Evolutionary conservation across 1,284 basidiomycete species (phyloP), one percentile per base, ranked within the genome.

Genomic region (Moesziomyces parantarcticus): DNA sequence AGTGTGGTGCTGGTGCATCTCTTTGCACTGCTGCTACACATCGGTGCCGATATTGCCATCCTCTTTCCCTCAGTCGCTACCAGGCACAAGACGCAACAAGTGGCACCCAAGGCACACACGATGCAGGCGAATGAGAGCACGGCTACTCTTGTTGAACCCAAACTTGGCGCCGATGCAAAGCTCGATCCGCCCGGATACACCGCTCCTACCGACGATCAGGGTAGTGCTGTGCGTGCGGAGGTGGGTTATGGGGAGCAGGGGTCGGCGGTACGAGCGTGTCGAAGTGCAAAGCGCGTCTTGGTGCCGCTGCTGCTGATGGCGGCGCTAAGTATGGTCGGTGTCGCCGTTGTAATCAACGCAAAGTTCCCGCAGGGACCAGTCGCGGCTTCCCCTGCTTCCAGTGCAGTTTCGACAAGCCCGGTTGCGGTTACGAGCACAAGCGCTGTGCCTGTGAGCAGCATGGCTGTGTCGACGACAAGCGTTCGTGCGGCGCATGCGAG

Each of bases 321-420:
- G 3, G 54, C 55, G 8, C 22, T 61, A 22, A 47, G 14, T 1
- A 47, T 49, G 42, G 42, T 68, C 1, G 58, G 25, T 0, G 47
- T 68, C 4, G 65, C 65, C 14, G 58, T 68, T 10, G 65, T 68
- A 39, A 20, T 68, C 29, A 68, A 58, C 34, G 36, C 50, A 0
- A 68, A 68, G 44, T 62, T 68, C 41, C 50, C 58, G 8, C 42
- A 36, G 16, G 58, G 65, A 10, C 23, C 52, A 2, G 52, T 66
- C 1, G 45, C 9, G 4, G 11, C 18, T 13, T 50, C 55, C 13
- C 21, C 42, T 3, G 42, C 21, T 29, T 7, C 23, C 3, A 18
- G 5, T 22, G 10, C 25, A 7, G 18, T n/a, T 5, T 8, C 21
- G 6, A 18, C 32, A 21, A 40, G 18, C 47, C 13, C 16, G 2